Conservation (phyloP, 257 asterid species). For the Anisodus tanguticus region DNA sequence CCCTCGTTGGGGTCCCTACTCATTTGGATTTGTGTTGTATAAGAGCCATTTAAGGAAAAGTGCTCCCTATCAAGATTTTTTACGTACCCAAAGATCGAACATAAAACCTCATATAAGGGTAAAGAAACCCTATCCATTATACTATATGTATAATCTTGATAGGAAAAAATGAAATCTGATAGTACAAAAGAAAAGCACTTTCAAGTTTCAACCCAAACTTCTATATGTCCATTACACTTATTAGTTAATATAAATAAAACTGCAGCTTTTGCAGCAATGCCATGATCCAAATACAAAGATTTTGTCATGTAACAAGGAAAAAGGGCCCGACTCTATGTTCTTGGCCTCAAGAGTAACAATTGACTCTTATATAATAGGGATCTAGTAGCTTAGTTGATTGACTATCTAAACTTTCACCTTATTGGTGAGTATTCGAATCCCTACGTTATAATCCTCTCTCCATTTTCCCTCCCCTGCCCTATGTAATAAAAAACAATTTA, state of each 20-base stretch:
- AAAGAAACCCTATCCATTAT: no score
- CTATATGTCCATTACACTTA: background rate
- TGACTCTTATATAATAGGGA: no score
- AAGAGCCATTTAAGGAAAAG: background rate
- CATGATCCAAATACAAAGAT: background rate
- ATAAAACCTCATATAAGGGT: background rate
- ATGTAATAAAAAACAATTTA: no score
- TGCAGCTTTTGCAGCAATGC: background rate
- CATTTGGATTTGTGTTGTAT: background rate
- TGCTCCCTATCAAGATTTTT: background rate
- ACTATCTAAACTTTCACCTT: no score
- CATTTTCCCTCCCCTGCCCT: no score
- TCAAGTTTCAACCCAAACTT: background rate
- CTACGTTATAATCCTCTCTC: no score
- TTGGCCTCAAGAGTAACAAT: background rate
- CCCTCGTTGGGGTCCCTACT: background rate
- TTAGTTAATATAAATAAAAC: background rate
- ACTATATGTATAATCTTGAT: no score
- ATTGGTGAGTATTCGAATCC: no score
- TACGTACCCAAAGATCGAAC: fast-evolving
- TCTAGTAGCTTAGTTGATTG: no score
- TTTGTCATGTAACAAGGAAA: background rate
- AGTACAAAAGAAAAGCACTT: background rate
- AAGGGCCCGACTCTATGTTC: background rate
- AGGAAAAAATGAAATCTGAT: background rate